phyloP scores from a whole-genome alignment of 352 stramenopile genomes.

The Pythium biforme region DNA sequence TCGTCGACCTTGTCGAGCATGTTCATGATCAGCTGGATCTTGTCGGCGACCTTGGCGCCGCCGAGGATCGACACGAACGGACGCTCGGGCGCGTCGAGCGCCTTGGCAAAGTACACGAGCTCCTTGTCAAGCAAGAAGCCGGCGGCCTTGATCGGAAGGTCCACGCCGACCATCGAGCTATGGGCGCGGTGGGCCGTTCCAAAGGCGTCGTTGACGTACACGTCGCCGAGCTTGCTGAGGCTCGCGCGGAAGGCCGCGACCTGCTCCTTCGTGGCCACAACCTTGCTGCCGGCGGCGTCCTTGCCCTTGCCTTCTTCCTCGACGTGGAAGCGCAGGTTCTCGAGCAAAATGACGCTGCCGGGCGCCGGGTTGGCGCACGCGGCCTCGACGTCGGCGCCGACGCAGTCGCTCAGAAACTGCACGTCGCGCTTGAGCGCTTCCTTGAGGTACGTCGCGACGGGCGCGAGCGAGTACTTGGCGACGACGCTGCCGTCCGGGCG shows the following conservation, averaged over 20 bases:
- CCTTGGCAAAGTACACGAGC: conserved; percentile 98
- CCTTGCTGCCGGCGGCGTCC: conserved; percentile 80
- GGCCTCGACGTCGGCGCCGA: conserved; percentile 89
- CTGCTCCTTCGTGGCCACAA: conserved; percentile 92
- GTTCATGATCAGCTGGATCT: conserved; percentile 99
- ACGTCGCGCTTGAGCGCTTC: conserved; percentile 91
- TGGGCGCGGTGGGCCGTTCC: conserved; percentile 98
- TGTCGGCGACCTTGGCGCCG: conserved; percentile 99
- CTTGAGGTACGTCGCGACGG: conserved; percentile 91
- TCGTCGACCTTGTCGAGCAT: conserved; percentile 99
- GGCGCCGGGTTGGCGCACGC: conserved; percentile 63
- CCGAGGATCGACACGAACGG: conserved; percentile 98
- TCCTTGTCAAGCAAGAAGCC: conserved; percentile 99
- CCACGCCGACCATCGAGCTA: conserved; percentile 97
- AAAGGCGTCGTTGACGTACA: conserved; percentile 99
- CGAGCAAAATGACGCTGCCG: conserved; percentile 94
- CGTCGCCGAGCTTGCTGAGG: conserved; percentile 92
- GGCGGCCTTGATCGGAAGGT: conserved; percentile 84
- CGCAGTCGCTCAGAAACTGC: conserved; percentile 95
- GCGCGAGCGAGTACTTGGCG: conserved; percentile 96
- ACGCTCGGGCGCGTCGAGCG: conserved; percentile 95
- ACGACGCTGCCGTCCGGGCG: conserved; percentile 93
- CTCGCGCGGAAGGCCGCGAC: conserved; percentile 90
- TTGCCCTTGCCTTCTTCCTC: conserved; percentile 94
- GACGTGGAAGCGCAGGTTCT: conserved; percentile 99